These are phyloP conservation scores for Geranium rotundifolium DNA, from an alignment of 345 rosid species.

Conservation along the genomic window DNA sequence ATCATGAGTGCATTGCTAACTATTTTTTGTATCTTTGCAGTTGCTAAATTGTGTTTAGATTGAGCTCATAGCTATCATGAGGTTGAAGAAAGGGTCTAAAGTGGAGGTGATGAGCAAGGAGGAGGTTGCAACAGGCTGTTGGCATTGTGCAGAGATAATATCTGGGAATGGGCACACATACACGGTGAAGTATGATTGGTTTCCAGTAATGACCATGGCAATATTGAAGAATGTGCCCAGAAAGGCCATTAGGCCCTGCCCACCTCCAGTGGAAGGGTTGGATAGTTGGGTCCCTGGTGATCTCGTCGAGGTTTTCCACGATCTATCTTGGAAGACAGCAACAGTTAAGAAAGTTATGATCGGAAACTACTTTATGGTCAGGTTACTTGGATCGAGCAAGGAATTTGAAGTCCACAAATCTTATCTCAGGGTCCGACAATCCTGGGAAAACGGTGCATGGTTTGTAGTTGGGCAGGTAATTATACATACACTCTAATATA, in stretches of 20 bases:
- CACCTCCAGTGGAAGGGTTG: conserved; percentile 18
- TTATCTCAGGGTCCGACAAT: conserved; percentile 40
- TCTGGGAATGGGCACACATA: conserved; percentile 54
- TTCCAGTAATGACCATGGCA: not conserved
- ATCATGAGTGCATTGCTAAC: not conserved
- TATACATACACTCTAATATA: not conserved
- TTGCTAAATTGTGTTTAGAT: conserved; percentile 1
- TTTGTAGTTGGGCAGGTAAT: conserved; percentile 28
- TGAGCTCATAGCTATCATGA: conserved; percentile 24
- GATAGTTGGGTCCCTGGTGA: conserved; percentile 47
- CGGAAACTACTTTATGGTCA: conserved; percentile 22
- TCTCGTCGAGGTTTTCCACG: conserved; percentile 43
- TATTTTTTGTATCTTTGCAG: not conserved
- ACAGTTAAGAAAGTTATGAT: conserved; percentile 18
- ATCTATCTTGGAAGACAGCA: conserved; percentile 48
- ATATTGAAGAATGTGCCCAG: conserved; percentile 41
- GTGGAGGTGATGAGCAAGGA: conserved; percentile 49
- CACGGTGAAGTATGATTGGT: conserved; percentile 25
- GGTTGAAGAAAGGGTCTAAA: conserved; percentile 45
- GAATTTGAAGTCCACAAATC: conserved; percentile 24
- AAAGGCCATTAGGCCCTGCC: conserved; percentile 55
- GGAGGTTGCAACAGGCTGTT: conserved; percentile 37
- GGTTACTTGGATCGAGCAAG: conserved; percentile 28
- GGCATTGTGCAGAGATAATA: conserved; percentile 48
- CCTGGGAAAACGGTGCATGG: conserved; percentile 54